These are phyloP conservation scores for Eimeria acervulina DNA, from an alignment of 169 alveolate species.

Conservation along the genomic window DNA sequence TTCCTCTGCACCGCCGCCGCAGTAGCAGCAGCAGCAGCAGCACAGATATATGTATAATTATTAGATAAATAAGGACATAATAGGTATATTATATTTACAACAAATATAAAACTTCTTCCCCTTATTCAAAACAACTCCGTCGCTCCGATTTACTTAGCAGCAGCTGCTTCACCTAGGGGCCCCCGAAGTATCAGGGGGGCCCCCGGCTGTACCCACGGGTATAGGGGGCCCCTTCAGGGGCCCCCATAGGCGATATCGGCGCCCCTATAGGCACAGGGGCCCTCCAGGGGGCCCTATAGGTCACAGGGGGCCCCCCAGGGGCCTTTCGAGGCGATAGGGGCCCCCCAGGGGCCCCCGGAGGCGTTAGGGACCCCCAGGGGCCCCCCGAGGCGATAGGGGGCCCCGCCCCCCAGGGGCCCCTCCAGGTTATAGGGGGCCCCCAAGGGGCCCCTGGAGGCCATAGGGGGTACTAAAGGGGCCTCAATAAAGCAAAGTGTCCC, in stretches of 20 bases:
- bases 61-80: background rate
- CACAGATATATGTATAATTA: background rate
- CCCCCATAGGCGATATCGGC: conserved; percentile 15
- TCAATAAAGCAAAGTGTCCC: too few relatives aligned
- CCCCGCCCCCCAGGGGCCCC: too few relatives aligned
- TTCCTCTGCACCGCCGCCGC: background rate
- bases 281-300: background rate
- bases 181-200: too few relatives aligned
- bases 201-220: too few relatives aligned
- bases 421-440: too few relatives aligned
- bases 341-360: background rate
- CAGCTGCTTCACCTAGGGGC: background rate
- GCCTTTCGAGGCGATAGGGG: background rate
- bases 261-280: background rate
- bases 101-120: background rate
- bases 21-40: conserved; percentile 51
- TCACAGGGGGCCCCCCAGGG: background rate
- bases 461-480: too few relatives aligned
- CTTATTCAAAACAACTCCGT: too few relatives aligned
- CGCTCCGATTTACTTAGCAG: too few relatives aligned
- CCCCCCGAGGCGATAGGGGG: too few relatives aligned
- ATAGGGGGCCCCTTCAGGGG: too few relatives aligned
- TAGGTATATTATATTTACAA: too few relatives aligned
- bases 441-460: too few relatives aligned
- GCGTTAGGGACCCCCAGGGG: background rate